A percentile compares a stretch with the other conserved stretches of the same genome.
phyloP scores from a whole-genome alignment of 1,139 yeast species.

The Saccharomyces uvarum region DNA sequence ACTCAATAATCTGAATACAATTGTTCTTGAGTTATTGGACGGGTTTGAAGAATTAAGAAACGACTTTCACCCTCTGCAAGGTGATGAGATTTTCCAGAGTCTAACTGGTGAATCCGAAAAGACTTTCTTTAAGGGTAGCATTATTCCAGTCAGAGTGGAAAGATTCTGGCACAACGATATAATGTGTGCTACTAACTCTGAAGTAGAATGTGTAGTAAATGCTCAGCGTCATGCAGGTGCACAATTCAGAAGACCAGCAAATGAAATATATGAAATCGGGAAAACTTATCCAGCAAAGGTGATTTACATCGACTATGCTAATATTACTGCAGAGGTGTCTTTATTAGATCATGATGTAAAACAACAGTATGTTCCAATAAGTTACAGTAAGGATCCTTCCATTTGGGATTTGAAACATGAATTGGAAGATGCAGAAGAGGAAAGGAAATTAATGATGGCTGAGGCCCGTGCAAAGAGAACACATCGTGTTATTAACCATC shows the following conservation, averaged over 20 bases:
- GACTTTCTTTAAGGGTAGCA: slow-evolving; percentile 59
- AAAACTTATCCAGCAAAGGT: slow-evolving; percentile 85
- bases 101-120: slow-evolving; percentile 80
- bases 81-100: slow-evolving; percentile 73
- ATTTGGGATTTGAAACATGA: slow-evolving; percentile 86
- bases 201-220: slow-evolving; percentile 62
- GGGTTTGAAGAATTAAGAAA: slow-evolving; percentile 82
- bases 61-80: slow-evolving; percentile 58
- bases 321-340: slow-evolving; percentile 68
- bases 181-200: slow-evolving; percentile 64
- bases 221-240: slow-evolving; percentile 60
- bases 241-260: slow-evolving; percentile 38
- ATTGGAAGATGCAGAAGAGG: slow-evolving; percentile 52
- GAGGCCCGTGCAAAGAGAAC: slow-evolving; percentile 47
- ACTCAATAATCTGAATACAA: slow-evolving; percentile 41
- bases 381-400: slow-evolving; percentile 48
- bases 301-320: slow-evolving; percentile 57
- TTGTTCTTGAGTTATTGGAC: slow-evolving; percentile 78
- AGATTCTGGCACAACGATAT: slow-evolving; percentile 39
- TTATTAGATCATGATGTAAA: slow-evolving; percentile 58
- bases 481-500: slow-evolving; percentile 81
- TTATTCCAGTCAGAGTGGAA: slow-evolving; percentile 63
- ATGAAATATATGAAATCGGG: slow-evolving; percentile 48
- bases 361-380: slow-evolving; percentile 44
- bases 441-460: slow-evolving; percentile 44